Conservation (phyloP, 192 early-diverging fungal genomes). For the Linnemannia schmuckeri region DNA sequence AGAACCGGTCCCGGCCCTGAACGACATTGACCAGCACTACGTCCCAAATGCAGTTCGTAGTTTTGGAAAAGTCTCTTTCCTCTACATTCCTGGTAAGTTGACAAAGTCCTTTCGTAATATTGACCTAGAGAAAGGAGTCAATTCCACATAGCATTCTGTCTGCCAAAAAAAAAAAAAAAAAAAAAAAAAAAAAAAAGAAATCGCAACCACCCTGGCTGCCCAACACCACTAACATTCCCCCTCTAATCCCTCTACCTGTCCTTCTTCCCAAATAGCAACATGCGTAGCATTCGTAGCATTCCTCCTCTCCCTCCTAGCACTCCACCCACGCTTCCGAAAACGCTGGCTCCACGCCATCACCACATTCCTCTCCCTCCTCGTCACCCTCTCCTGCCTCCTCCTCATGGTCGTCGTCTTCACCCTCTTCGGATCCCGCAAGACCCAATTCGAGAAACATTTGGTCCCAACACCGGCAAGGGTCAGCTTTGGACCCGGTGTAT, state of each 20-base stretch:
- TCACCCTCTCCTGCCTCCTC: constrained; percentile 29
- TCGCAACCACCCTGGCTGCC: too few species aligned
- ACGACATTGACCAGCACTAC: constrained; percentile 27
- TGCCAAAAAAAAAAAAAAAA: not conserved
- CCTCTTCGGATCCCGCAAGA: constrained; percentile 29
- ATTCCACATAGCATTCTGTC: too few species aligned
- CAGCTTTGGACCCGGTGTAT: constrained; percentile 35
- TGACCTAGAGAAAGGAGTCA: not conserved
- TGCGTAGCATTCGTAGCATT: constrained; percentile 36
- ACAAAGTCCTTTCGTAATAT: not conserved
- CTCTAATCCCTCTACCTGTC: not conserved
- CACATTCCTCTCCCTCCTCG: constrained; percentile 25
- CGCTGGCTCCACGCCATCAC: constrained; percentile 39
- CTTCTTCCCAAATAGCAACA: constrained; percentile 21
- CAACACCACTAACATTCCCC: not conserved
- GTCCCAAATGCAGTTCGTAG: constrained; percentile 29
- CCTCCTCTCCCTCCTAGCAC: constrained; percentile 23
- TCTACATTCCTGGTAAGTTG: constrained; percentile 39
- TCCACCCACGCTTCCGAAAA: constrained; percentile 31
- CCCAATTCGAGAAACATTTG: constrained; percentile 36
- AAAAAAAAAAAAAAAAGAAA: not conserved
- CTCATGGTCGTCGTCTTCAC: constrained; percentile 39
- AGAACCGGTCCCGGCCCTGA: constrained; percentile 25
- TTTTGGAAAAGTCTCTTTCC: constrained; percentile 33
- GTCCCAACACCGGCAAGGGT: not conserved